phyloP scores from a whole-genome alignment of 129 eudicot genomes.

The Flaveria ramosissima region DNA sequence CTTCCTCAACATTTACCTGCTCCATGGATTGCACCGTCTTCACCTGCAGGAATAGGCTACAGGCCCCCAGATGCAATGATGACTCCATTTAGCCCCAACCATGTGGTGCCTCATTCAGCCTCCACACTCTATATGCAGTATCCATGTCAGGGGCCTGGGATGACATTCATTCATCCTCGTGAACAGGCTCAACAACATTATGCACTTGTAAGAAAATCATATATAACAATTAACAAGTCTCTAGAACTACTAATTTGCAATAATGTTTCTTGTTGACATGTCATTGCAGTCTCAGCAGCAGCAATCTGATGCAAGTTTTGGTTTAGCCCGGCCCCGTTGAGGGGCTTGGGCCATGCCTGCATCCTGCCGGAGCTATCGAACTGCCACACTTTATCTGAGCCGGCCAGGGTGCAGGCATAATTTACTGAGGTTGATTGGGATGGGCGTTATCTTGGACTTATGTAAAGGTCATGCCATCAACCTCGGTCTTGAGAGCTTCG shows the following conservation, averaged over 20 bases:
- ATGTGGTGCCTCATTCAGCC: constrained; percentile 61
- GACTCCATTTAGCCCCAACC: constrained; percentile 68
- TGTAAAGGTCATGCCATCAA: constrained; percentile 33
- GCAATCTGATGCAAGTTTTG: constrained; percentile 76
- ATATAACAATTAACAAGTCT: neutral
- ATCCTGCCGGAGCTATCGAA: constrained; percentile 49
- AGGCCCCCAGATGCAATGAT: constrained; percentile 80
- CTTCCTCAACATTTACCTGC: constrained; percentile 77
- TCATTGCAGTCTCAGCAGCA: constrained; percentile 67
- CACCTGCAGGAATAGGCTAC: constrained; percentile 85
- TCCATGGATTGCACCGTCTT: constrained; percentile 72
- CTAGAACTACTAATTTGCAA: neutral
- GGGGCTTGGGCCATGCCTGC: constrained; percentile 99
- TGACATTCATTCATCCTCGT: constrained; percentile 82
- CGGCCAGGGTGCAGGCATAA: constrained; percentile 85
- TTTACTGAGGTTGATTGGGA: constrained; percentile 49
- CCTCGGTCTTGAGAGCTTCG: constrained; percentile 61
- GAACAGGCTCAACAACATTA: constrained; percentile 81
- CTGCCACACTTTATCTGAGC: constrained; percentile 28
- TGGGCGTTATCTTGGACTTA: constrained; percentile 21
- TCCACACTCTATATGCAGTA: constrained; percentile 72
- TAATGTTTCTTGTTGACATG: constrained; percentile 30
- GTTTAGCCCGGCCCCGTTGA: constrained; percentile 99
- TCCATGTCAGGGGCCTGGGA: constrained; percentile 82
- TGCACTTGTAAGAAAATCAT: constrained; percentile 55